Evolutionary conservation across 768 basidiomycete genomes (phyloP), one percentile per base, ranked within the genome.

Genomic region (Kwoniella dendrophila): DNA sequence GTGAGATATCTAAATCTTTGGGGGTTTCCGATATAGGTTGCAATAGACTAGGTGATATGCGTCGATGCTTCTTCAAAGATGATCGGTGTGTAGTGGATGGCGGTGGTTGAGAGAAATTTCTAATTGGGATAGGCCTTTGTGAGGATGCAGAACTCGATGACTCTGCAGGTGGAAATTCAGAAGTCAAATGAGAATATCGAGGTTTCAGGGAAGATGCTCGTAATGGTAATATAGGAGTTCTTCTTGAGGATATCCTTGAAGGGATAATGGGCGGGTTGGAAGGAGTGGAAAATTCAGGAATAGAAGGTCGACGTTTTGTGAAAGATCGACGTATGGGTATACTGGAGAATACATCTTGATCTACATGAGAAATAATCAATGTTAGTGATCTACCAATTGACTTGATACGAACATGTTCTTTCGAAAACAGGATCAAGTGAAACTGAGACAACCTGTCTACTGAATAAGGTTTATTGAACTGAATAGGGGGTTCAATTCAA

Each of bases 21-120:
- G 56, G 56, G 3, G 56, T 58, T 27, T 58, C 56, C 16, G 56
- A 58, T 34, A 58, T 58, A 22, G 56, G 34, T 14, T 58, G 56
- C 29, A 58, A 20, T 6, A 58, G 47, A n/a, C 26, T 38, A 12
- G 56, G 56, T 34, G 56, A 58, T 4, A 58, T 20, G 22, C 56
- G 8, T 34, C 49, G 29, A 11, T 58, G 45, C 27, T 45, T 58
- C 14, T 49, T 48, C 33, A 58, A 33, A 16, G 56, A 49, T 2
- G 54, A 34, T 26, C 36, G 18, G 10, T 41, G 36, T n/a, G 44
- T 5, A 22, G 30, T 20, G 20, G n/a, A 44, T 22, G 47, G 30
- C 2, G 56, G 56, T 14, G 56, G 56, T 20, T 58, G 56, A 4
- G 56, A 58, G 47, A 58, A 47, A 6, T 32, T 58, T 5, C 56